phyloP scores from a whole-genome alignment of 352 stramenopile species.

The Nothophytophthora sp. region DNA sequence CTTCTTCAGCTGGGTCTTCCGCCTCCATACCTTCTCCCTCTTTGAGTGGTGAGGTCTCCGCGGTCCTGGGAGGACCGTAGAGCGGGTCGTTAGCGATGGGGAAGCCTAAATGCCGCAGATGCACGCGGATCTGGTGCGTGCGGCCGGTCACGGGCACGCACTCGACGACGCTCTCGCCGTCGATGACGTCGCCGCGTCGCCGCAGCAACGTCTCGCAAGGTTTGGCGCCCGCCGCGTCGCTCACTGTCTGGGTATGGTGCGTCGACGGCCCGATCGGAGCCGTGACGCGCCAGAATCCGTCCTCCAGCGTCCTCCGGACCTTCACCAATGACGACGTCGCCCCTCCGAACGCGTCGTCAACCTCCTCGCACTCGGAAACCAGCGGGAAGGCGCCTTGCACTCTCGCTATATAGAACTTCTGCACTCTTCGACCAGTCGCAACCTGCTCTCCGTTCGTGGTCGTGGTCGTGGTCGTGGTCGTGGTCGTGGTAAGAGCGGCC shows the following conservation, averaged over 20 bases:
- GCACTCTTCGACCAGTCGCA: slow-evolving; percentile 26
- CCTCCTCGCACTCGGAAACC: slow-evolving; percentile 10
- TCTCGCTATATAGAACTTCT: slow-evolving; percentile 60
- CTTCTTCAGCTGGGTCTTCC: too few relatives aligned
- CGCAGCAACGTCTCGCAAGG: slow-evolving; percentile 42
- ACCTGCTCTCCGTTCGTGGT: too few relatives aligned
- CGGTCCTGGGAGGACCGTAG: slow-evolving; percentile 72
- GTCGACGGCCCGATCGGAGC: slow-evolving; percentile 37
- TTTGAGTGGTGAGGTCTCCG: neutral
- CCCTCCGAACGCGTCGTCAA: too few relatives aligned
- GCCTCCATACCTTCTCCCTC: neutral
- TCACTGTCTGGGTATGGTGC: slow-evolving; percentile 24
- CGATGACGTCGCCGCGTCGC: slow-evolving; percentile 17
- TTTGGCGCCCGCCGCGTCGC: slow-evolving; percentile 28
- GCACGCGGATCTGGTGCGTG: slow-evolving; percentile 96
- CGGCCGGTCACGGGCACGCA: slow-evolving; percentile 90
- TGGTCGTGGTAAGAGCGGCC: slow-evolving; percentile 34
- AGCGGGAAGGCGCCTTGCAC: slow-evolving; percentile 46
- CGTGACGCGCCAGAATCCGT: slow-evolving; percentile 37
- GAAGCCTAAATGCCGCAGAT: slow-evolving; percentile 86
- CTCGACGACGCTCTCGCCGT: slow-evolving; percentile 77
- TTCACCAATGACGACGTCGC: slow-evolving; percentile 16
- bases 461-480: too few relatives aligned
- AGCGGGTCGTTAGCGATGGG: slow-evolving; percentile 96
- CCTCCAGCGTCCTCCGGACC: slow-evolving; percentile 4